These are phyloP conservation scores for Furcasterigmium furcatum DNA, from an alignment of 2,329 filamentous ascomycete genomes.

Conservation along the genomic window DNA sequence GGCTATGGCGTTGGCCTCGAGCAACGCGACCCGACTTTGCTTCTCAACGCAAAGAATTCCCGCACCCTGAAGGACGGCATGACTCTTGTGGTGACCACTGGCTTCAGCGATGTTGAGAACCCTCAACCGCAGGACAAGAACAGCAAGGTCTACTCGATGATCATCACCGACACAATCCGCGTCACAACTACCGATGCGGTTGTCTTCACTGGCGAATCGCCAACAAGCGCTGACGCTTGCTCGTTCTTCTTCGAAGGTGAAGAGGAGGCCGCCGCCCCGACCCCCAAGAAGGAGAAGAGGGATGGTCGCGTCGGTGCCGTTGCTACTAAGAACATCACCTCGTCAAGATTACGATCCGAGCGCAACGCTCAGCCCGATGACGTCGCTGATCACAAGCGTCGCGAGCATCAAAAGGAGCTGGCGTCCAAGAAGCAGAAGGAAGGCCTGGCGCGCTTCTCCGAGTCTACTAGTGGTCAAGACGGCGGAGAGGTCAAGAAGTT, in stretches of 20 bases:
- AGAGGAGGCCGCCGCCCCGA: constrained; percentile 77
- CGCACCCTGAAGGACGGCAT: constrained; percentile 90
- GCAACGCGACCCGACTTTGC: constrained; percentile 76
- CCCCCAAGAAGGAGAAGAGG: constrained; percentile 89
- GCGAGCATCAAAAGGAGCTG: constrained; percentile 88
- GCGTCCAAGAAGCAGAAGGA: constrained; percentile 86
- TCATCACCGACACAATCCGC: constrained; percentile 90
- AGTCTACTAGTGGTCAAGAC: constrained; percentile 80
- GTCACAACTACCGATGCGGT: constrained; percentile 76
- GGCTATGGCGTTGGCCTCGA: constrained; percentile 93
- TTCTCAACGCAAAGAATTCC: constrained; percentile 83
- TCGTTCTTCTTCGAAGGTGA: constrained; percentile 99
- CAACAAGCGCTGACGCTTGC: constrained; percentile 86
- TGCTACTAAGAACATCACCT: constrained; percentile 92
- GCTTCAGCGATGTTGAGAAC: constrained; percentile 87
- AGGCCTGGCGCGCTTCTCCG: constrained; percentile 79
- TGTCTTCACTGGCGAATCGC: constrained; percentile 90
- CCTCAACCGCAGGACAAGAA: constrained; percentile 84
- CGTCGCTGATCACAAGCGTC: constrained; percentile 80
- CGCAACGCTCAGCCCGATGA: constrained; percentile 85
- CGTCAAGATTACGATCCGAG: constrained; percentile 87
- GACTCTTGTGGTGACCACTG: constrained; percentile 89
- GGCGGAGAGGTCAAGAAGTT: constrained; percentile 96
- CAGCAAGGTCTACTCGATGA: constrained; percentile 82
- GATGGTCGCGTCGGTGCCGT: constrained; percentile 80